Conservation (phyloP, 1,284 basidiomycete species). For the Cutaneotrichosporon cutaneum region DNA sequence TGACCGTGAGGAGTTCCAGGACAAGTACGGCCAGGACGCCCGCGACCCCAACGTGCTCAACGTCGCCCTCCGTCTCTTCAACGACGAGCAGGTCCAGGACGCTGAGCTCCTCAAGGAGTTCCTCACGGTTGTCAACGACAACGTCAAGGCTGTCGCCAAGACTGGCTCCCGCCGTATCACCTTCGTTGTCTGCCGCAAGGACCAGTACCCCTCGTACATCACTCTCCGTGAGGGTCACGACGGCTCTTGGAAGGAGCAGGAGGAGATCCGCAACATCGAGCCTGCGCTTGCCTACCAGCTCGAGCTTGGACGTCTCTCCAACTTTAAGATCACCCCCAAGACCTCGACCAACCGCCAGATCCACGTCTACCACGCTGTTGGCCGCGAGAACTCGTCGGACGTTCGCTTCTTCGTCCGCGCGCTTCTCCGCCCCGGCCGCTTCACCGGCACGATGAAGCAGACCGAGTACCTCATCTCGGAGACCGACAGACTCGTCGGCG, state of each 20-base stretch:
- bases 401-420: constrained; percentile 97
- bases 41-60: constrained; percentile 90
- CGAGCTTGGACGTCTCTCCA: constrained; percentile 90
- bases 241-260: constrained; percentile 85
- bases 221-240: constrained; percentile 71
- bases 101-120: constrained; percentile 75
- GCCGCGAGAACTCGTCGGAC: constrained; percentile 93
- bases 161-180: constrained; percentile 90
- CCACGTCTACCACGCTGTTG: constrained; percentile 94
- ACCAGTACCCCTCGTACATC: constrained; percentile 92
- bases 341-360: constrained; percentile 93
- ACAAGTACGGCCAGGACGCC: constrained; percentile 69
- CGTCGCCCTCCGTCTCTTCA: constrained; percentile 81
- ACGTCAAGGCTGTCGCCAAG: constrained; percentile 62
- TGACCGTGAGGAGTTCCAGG: constrained; percentile 66
- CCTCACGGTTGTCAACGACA: constrained; percentile 70
- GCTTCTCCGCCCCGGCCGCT: constrained; percentile 89
- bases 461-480: constrained; percentile 97
- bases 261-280: constrained; percentile 96
- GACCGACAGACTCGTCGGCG: constrained; percentile 93
- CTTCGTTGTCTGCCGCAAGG: constrained; percentile 84
- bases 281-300: constrained; percentile 98
- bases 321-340: constrained; percentile 93
- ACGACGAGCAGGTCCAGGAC: constrained; percentile 65
- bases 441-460: constrained; percentile 85